Evolutionary conservation across 495 filamentous ascomycete genomes (phyloP), one percentile per base, ranked within the genome.

Genomic region (Aspergillus olivimuriae): DNA sequence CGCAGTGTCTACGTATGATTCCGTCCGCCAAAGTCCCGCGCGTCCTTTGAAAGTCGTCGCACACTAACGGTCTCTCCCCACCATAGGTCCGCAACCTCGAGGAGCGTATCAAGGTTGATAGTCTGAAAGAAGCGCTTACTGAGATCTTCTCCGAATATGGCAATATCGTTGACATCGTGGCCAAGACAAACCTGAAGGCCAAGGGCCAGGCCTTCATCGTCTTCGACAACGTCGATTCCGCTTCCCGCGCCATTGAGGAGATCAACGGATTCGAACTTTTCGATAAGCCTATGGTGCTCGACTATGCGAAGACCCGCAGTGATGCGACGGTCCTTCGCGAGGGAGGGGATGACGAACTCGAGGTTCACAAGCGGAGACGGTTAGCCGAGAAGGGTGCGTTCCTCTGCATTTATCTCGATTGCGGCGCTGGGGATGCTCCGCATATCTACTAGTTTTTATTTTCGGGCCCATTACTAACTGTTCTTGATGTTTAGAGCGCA

Each of bases 131-230:
- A 51, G 76, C 87, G 0, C 74, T 97, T 17, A 56, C 57, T 4
- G 79, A 84, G 53, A 78, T 97, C 58, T 99, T 99, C 69, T 78
- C 78, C 34, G 87, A 95, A 57, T 96, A 89, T 65, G 92, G 92
- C 56, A 86, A 74, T 43, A 77, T 99, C 54, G 68, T 97, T 53
- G 92, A 99, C 46, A 80, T 99, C 45, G 78, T 97, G 42, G 89
- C 89, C 30, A 97, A 97, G 73, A 84, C 75, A 35, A 95, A 91
- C 59, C 70, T 97, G 24, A 89, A 87, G 57, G 85, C 87, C 43
- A 95, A 94, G 63, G 92, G 92, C 34, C 92, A 99, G 67, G 92
- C 92, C 4, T 99, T 99, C 62, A 70, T 99, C 43, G 90, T 99
- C 41, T 97, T 89, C 63, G 89, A 94, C 51, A 80, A 71, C 39